Percentiles rank a stretch among this genome's conserved stretches.
Conservation (phyloP, 2,329 filamentous ascomycete species). For the Colletotrichum tanaceti region DNA sequence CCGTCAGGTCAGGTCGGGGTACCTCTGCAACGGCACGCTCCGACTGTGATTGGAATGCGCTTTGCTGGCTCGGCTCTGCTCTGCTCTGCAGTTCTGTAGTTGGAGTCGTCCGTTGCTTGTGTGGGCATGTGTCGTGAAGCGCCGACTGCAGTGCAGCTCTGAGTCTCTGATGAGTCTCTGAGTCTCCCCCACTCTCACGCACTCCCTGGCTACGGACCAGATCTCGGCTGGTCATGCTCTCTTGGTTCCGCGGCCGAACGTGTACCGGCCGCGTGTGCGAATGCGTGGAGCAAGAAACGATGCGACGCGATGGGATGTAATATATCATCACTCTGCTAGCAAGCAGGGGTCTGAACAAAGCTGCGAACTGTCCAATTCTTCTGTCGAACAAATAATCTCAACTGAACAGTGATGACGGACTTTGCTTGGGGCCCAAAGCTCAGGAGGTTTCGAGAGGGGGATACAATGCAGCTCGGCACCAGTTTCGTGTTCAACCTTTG, state of each 20-base stretch:
- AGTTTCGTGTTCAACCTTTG: background rate
- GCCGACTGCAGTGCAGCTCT: constrained; percentile 1
- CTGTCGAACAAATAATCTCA: constrained; percentile 2
- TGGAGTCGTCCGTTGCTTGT: background rate
- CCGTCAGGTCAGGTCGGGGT: constrained; percentile 16
- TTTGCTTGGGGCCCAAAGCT: constrained; percentile 13
- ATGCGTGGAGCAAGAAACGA: constrained; percentile 25
- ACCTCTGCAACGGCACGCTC: constrained; percentile 37
- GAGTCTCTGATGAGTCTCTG: too few relatives aligned
- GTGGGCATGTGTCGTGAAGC: background rate
- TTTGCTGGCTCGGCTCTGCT: constrained; percentile 14
- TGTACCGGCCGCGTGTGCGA: constrained; percentile 28
- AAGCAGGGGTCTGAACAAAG: constrained; percentile 20
- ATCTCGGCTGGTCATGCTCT: background rate
- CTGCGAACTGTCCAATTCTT: constrained; percentile 9
- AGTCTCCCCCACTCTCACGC: too few relatives aligned
- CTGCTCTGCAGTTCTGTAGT: background rate
- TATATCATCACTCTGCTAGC: constrained; percentile 24
- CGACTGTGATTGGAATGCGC: constrained; percentile 35
- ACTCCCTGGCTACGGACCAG: too few relatives aligned
- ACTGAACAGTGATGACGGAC: constrained; percentile 6
- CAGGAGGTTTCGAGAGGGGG: background rate
- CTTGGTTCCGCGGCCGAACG: background rate
- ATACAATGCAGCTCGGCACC: constrained; percentile 1
- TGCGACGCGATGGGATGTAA: constrained; percentile 17